Percentiles rank a stretch among this genome's conserved stretches.
These are phyloP conservation scores for Phialemoniopsis sp. DNA, from an alignment of 2,329 filamentous ascomycete genomes.

Conservation along the genomic window DNA sequence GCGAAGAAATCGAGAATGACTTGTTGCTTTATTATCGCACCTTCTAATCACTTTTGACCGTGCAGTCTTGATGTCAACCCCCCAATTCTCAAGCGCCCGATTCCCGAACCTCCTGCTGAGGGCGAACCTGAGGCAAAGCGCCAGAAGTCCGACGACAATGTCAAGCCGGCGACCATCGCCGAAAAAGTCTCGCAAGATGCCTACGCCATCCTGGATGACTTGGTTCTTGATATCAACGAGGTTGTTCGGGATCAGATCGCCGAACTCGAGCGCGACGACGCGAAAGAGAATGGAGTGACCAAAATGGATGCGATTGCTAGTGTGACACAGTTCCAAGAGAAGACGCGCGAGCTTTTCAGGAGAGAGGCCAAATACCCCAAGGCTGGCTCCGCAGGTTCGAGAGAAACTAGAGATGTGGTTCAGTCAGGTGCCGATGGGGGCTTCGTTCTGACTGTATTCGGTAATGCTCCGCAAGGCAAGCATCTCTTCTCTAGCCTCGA, in stretches of 20 bases:
- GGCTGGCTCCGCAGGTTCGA: conserved; percentile 25
- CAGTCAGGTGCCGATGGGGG: conserved; percentile 33
- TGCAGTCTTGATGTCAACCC: conserved; percentile 49
- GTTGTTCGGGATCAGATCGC: conserved; percentile 30
- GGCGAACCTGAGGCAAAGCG: conserved; percentile 56
- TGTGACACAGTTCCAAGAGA: conserved; percentile 55
- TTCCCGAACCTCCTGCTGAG: conserved; percentile 36
- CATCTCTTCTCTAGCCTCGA: conserved; percentile 87
- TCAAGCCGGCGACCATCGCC: conserved; percentile 37
- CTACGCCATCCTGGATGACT: conserved; percentile 61
- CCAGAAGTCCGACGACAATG: conserved; percentile 48
- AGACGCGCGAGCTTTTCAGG: conserved; percentile 57
- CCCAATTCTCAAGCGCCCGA: conserved; percentile 49
- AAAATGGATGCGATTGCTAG: conserved; percentile 33
- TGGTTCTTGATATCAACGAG: conserved; percentile 51
- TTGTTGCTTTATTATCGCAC: too few relatives aligned
- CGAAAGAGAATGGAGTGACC: conserved; percentile 15
- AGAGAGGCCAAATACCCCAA: conserved; percentile 53
- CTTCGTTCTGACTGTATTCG: conserved; percentile 72
- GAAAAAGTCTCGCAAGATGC: conserved; percentile 47
- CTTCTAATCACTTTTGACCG: conserved; percentile 19
- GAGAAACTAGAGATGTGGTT: conserved; percentile 32
- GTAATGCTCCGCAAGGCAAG: conserved; percentile 67
- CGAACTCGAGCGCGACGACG: conserved; percentile 36
- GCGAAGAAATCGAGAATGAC: too few relatives aligned